phyloP scores from a whole-genome alignment of 2,329 filamentous ascomycete species.

The Grosmannia huntii region DNA sequence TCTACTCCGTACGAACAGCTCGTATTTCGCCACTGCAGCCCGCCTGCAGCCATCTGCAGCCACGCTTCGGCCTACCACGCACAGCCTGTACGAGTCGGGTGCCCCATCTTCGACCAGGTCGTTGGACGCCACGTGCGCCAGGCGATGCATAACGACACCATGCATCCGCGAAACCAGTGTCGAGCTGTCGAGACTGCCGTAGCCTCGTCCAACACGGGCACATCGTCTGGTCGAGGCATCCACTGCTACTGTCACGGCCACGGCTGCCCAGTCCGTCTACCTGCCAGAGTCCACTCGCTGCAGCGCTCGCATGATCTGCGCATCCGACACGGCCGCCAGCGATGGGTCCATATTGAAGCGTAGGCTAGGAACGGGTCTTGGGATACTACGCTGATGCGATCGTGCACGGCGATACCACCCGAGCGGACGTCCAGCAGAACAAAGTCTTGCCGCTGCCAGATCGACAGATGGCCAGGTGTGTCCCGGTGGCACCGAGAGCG shows the following conservation, averaged over 20 bases:
- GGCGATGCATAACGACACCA: background rate
- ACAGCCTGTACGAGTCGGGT: background rate
- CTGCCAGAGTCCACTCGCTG: conserved; percentile 31
- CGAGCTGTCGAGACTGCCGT: background rate
- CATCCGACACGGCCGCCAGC: conserved; percentile 21
- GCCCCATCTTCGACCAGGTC: background rate
- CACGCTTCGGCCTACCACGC: no score
- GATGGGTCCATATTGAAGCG: conserved; percentile 36
- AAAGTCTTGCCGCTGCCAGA: conserved; percentile 2
- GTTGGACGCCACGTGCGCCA: background rate
- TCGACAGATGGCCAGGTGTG: conserved; percentile 3
- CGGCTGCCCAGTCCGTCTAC: conserved; percentile 24
- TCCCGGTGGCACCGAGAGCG: background rate
- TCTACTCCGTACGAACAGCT: no score
- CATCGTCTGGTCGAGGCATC: conserved; percentile 16
- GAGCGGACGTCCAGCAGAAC: background rate
- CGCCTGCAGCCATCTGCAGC: background rate
- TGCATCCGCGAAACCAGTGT: background rate
- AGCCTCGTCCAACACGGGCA: conserved; percentile 26
- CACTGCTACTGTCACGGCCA: background rate
- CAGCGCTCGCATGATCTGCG: conserved; percentile 29
- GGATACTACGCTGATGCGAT: conserved; percentile 28
- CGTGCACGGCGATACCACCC: background rate
- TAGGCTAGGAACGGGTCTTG: conserved; percentile 37
- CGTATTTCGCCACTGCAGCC: background rate